phyloP scores from a whole-genome alignment of 78 protist genomes.

The Polysphondylium violaceum region DNA sequence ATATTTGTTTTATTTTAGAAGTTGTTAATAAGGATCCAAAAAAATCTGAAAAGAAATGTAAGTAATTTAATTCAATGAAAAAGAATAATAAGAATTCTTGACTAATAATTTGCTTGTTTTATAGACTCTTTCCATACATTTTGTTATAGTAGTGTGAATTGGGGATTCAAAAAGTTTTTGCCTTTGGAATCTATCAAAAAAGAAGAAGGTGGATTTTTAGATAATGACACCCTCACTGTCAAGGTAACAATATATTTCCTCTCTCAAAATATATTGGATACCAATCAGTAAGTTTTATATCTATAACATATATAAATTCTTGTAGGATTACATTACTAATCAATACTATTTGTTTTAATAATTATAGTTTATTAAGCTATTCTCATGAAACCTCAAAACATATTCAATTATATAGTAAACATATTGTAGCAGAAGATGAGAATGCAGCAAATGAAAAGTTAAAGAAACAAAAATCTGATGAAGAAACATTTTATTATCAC shows the following conservation, averaged over 20 bases:
- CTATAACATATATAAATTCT: neutral
- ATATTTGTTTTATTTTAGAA: conserved; percentile 69
- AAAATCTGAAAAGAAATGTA: conserved; percentile 77
- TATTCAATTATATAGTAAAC: conserved; percentile 55
- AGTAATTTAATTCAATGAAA: neutral
- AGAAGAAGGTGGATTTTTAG: conserved; percentile 54
- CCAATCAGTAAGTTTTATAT: conserved; percentile 48
- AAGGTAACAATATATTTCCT: conserved; percentile 60
- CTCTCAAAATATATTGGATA: conserved; percentile 63
- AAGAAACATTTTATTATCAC: conserved; percentile 67
- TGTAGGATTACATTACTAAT: neutral
- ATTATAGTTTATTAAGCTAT: conserved; percentile 40
- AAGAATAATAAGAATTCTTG: neutral
- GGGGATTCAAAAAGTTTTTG: conserved; percentile 77
- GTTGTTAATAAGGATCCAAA: conserved; percentile 62
- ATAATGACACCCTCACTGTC: conserved; percentile 61
- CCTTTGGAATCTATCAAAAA: conserved; percentile 42
- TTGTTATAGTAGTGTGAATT: conserved; percentile 75
- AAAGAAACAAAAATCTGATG: conserved; percentile 61
- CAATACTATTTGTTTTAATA: neutral
- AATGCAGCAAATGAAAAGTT: conserved; percentile 11
- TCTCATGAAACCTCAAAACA: conserved; percentile 72
- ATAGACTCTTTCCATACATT: conserved; percentile 72
- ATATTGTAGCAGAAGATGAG: neutral
- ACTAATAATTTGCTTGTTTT: neutral